Evolutionary conservation across 257 asterid species (phyloP).

Genomic region (Prunella vulgaris): DNA sequence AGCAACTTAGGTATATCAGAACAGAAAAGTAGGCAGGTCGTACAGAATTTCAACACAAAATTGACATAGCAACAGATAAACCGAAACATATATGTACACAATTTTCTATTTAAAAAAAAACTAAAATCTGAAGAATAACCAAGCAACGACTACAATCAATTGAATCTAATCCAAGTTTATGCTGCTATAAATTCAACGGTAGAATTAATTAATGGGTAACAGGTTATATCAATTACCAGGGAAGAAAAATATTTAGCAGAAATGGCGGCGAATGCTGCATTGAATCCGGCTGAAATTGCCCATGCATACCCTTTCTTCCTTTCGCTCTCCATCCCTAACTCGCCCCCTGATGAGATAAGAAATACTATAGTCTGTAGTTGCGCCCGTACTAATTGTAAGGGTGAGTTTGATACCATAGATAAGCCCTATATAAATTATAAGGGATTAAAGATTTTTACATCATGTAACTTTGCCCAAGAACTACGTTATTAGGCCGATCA

Average conservation of each 20-base stretch:
- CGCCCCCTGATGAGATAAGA: background rate
- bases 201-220: background rate
- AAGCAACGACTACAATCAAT: background rate
- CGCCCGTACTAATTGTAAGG: too few relatives aligned
- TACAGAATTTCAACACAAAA: background rate
- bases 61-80: background rate
- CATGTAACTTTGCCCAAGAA: too few relatives aligned
- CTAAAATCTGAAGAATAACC: background rate
- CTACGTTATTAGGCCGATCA: too few relatives aligned
- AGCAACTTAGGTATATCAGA: background rate
- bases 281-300: constrained; percentile 83
- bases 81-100: background rate
- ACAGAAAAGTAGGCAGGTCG: background rate
- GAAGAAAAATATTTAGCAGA: constrained; percentile 73
- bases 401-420: too few relatives aligned
- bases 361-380: background rate
- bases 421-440: too few relatives aligned
- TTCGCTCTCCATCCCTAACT: constrained; percentile 34
- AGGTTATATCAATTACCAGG: constrained; percentile 35
- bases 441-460: too few relatives aligned
- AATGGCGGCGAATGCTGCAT: constrained; percentile 89
- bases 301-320: constrained; percentile 58
- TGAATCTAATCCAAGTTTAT: background rate
- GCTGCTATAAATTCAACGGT: background rate
- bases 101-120: background rate